Base-by-base conservation (phyloP, 2,329 filamentous ascomycete genomes). In the Ploettnerulaceae sp. region DNA sequence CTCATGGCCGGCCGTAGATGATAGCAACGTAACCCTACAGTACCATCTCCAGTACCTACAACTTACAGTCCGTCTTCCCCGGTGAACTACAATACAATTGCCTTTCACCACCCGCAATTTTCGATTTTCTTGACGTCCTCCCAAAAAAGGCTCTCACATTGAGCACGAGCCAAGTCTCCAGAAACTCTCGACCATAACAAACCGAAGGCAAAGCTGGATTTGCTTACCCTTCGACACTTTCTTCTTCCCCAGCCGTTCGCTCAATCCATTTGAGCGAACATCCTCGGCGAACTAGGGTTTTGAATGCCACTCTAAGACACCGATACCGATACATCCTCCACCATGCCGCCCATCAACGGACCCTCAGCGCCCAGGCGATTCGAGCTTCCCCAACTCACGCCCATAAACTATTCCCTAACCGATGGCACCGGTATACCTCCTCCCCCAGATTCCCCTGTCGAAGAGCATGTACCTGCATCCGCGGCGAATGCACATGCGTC, bases 381-480 rank as follows among this genome's bases (percentile, higher is more conserved):
- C 53, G 54, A 64, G 47, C 59, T 64, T 11, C 62, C 61, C 15
- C 48, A 57, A 31, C 55, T 65, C 48, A 56, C 50, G 14, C 61
- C 62, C 32, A 47, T 65, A 21, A 58, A 59, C 45, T 61, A 54
- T 42, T 62, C 59, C 38, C 56, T 65, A 26, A 65, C 63, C 41
- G 63, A 63, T 7, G 63, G 63, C 34, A 65, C 63, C 28, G 51
- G 63, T 45, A 65, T 65, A 29, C 63, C 63, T 31, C 62, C 63
- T 28, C 63, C 63, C 5, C 61, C 58, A 35, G 61, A 57, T 21
- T 64, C 62, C 17, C 61, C 62, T 29, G 47, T 62, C 20, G 57
- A 61, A 57, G 57, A 63, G 48, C 49, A 51, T 22, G 48, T 59
- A 34, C 49, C 56, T n/a, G 46, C 54, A 26, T 31, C 24, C 28